Conservation (phyloP, 2,329 filamentous ascomycete genomes). For the Clarireedia monteithiana region DNA sequence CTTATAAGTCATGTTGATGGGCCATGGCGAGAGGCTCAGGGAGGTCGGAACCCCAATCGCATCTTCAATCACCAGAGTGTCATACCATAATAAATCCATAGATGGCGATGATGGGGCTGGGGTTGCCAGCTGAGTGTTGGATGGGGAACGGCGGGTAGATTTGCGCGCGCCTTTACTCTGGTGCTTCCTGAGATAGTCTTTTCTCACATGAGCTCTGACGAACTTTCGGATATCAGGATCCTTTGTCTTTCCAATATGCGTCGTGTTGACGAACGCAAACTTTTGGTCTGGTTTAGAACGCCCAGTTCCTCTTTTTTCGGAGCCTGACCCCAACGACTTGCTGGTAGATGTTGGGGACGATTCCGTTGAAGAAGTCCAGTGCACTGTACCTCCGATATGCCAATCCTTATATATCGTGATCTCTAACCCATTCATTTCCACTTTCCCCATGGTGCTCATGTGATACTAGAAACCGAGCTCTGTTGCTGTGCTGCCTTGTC, state of each 20-base stretch:
- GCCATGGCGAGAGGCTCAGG: constrained; percentile 9
- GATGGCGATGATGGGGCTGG: neutral
- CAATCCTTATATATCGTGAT: constrained; percentile 1
- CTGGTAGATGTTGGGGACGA: neutral
- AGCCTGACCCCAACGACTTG: neutral
- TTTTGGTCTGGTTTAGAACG: neutral
- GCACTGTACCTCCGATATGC: neutral
- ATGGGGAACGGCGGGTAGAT: neutral
- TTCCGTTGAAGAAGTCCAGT: neutral
- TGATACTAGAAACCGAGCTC: neutral
- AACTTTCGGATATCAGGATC: constrained; percentile 12
- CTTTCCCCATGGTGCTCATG: neutral
- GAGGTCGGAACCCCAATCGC: constrained; percentile 14
- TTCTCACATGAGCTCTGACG: constrained; percentile 17
- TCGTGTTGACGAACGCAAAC: constrained; percentile 16
- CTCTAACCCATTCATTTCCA: neutral
- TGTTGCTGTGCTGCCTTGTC: neutral
- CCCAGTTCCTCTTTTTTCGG: neutral
- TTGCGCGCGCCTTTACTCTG: neutral
- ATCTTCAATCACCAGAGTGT: neutral
- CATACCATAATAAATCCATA: neutral
- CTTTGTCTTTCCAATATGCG: constrained; percentile 1
- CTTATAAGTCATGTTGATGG: constrained; percentile 11
- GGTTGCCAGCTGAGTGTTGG: neutral
- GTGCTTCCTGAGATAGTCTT: constrained; percentile 12